Percentiles rank a stretch among this genome's conserved stretches.
Conservation (phyloP, 2,329 filamentous ascomycete genomes). For the Fusarium coffeatum region DNA sequence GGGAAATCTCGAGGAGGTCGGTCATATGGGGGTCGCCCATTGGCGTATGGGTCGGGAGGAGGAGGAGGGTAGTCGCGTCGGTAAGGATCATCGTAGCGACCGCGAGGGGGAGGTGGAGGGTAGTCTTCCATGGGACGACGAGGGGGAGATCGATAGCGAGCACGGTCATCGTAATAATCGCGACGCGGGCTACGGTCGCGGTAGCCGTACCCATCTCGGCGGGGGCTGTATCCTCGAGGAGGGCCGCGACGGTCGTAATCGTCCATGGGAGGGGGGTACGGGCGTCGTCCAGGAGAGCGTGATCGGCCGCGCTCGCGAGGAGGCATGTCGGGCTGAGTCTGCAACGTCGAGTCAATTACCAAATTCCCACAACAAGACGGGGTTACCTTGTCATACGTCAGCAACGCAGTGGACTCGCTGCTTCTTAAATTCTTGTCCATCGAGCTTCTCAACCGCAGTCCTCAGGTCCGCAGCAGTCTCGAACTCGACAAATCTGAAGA, state of each 20-base stretch:
- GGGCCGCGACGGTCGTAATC: slow-evolving; percentile 85
- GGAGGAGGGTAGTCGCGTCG: slow-evolving; percentile 74
- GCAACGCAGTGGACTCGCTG: slow-evolving; percentile 85
- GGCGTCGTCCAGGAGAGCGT: slow-evolving; percentile 75
- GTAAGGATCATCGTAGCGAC: slow-evolving; percentile 82
- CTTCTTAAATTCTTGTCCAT: slow-evolving; percentile 93
- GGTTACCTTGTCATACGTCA: slow-evolving; percentile 69
- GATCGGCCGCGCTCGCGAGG: slow-evolving; percentile 79
- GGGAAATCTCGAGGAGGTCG: slow-evolving; percentile 64
- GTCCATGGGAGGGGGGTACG: slow-evolving; percentile 76
- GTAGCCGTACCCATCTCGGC: slow-evolving; percentile 78
- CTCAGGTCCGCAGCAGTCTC: slow-evolving; percentile 91
- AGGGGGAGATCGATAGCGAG: slow-evolving; percentile 83
- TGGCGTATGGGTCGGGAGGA: slow-evolving; percentile 71
- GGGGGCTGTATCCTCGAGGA: slow-evolving; percentile 86
- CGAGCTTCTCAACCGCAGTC: slow-evolving; percentile 93
- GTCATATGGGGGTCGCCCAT: slow-evolving; percentile 67
- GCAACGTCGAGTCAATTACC: slow-evolving; percentile 39
- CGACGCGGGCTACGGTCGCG: slow-evolving; percentile 88
- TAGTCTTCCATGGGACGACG: slow-evolving; percentile 85
- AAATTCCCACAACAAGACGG: neutral
- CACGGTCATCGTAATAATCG: slow-evolving; percentile 88
- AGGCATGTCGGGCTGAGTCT: slow-evolving; percentile 84
- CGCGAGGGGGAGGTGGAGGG: slow-evolving; percentile 72
- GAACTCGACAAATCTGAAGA: slow-evolving; percentile 90